phyloP scores from a whole-genome alignment of 495 filamentous ascomycete species.

The Aspergillus ellipticus region DNA sequence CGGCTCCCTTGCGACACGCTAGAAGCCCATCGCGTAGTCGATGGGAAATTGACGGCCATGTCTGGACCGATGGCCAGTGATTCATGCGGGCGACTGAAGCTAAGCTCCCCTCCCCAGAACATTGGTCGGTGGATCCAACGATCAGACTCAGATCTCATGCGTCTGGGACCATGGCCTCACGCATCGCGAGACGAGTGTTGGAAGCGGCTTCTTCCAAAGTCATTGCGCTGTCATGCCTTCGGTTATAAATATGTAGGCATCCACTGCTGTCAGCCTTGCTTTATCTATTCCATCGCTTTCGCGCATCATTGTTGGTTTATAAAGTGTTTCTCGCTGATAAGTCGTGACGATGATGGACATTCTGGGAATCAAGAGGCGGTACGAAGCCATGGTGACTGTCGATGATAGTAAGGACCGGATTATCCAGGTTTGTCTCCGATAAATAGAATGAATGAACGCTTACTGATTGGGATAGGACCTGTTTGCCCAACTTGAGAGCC shows the following conservation, averaged over 20 bases:
- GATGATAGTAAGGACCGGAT: conserved; percentile 10
- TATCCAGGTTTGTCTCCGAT: conserved; percentile 1
- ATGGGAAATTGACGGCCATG: no score
- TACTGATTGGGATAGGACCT: conserved; percentile 9
- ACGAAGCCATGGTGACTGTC: neutral
- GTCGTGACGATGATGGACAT: neutral
- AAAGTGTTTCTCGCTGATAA: neutral
- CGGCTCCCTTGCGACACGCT: neutral
- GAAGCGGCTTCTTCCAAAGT: neutral
- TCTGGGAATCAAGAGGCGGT: neutral
- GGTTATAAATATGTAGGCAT: neutral
- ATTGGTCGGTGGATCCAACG: neutral
- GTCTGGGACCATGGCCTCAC: neutral
- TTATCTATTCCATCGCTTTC: neutral
- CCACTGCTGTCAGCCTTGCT: neutral
- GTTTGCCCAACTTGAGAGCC: conserved; percentile 6
- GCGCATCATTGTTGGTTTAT: neutral
- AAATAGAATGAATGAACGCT: neutral
- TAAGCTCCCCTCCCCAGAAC: no score
- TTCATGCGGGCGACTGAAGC: no score
- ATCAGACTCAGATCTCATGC: neutral
- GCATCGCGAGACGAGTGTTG: neutral
- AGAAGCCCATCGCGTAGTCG: neutral
- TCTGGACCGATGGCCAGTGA: no score
- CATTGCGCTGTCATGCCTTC: neutral